phyloP scores from a whole-genome alignment of 179 eudicot genomes.

The Silene coronaria region DNA sequence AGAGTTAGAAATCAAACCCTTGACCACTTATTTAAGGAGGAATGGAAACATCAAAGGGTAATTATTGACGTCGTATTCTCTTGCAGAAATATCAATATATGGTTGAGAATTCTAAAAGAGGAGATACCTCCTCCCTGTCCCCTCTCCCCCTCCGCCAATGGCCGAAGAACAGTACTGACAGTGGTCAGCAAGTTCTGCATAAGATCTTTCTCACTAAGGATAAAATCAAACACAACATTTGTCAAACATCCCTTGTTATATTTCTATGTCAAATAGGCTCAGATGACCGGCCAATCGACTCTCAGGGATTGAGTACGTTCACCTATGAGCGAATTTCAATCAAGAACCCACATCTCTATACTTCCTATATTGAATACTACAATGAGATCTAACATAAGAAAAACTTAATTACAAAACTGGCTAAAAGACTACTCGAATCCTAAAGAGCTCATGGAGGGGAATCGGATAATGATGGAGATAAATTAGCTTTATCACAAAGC shows the following conservation, averaged over 20 bases:
- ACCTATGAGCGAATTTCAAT: slow-evolving; percentile 1
- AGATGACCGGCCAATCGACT: neutral
- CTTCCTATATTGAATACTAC: slow-evolving; percentile 15
- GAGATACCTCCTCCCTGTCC: neutral
- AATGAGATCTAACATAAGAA: neutral
- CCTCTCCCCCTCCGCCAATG: too few relatives aligned
- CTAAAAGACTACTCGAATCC: slow-evolving; percentile 15
- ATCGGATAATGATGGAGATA: slow-evolving; percentile 11
- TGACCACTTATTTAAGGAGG: too few relatives aligned
- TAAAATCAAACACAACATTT: neutral
- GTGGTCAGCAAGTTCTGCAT: neutral
- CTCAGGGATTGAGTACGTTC: neutral
- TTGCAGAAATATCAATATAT: neutral
- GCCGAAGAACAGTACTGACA: neutral
- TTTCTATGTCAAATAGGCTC: neutral
- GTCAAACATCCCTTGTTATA: neutral
- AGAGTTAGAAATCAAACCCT: too few relatives aligned
- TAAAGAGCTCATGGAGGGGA: slow-evolving; percentile 6
- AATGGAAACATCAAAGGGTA: too few relatives aligned
- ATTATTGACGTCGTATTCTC: neutral
- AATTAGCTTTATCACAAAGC: slow-evolving; percentile 21
- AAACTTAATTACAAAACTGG: slow-evolving; percentile 29
- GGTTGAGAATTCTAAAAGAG: neutral
- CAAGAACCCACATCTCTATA: slow-evolving; percentile 21
- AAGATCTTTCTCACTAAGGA: neutral